phyloP scores from a whole-genome alignment of 1,139 yeast genomes.

The Saccharomyces pastorianus region DNA sequence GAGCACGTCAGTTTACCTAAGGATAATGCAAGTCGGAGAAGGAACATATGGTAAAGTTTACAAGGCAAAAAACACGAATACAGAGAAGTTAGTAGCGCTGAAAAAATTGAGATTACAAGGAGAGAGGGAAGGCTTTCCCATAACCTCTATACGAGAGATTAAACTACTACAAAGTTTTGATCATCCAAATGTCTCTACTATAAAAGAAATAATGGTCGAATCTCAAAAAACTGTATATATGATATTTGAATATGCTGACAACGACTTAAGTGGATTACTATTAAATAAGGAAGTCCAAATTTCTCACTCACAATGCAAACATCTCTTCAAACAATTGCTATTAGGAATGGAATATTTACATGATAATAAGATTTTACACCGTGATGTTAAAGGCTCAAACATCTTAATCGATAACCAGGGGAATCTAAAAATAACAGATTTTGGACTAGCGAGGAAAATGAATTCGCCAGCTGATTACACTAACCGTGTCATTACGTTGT shows the following conservation, averaged over 20 bases:
- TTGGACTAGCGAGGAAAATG: conserved; percentile 86
- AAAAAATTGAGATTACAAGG: conserved; percentile 75
- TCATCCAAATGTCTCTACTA: conserved; percentile 72
- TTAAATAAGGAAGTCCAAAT: conserved; percentile 66
- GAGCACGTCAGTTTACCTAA: conserved; percentile 25
- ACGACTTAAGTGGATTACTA: conserved; percentile 82
- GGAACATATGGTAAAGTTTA: conserved; percentile 80
- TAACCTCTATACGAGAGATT: conserved; percentile 89
- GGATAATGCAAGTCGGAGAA: conserved; percentile 56
- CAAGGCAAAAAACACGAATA: conserved; percentile 43
- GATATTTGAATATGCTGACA: conserved; percentile 91
- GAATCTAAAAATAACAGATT: conserved; percentile 77
- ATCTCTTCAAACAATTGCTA: conserved; percentile 64
- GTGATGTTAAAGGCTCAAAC: conserved; percentile 93
- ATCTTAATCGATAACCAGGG: conserved; percentile 70
- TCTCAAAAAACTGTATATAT: conserved; percentile 62
- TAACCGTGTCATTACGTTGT: conserved; percentile 85
- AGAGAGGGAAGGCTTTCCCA: conserved; percentile 92
- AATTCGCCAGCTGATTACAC: conserved; percentile 54
- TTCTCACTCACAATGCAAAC: conserved; percentile 63
- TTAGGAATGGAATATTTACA: conserved; percentile 81
- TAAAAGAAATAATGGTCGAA: conserved; percentile 87
- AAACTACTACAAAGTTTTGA: conserved; percentile 78
- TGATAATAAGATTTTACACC: conserved; percentile 68
- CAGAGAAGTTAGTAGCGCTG: conserved; percentile 69